Conservation (phyloP, 495 filamentous ascomycete species). For the Lophiostoma macrostomum region DNA sequence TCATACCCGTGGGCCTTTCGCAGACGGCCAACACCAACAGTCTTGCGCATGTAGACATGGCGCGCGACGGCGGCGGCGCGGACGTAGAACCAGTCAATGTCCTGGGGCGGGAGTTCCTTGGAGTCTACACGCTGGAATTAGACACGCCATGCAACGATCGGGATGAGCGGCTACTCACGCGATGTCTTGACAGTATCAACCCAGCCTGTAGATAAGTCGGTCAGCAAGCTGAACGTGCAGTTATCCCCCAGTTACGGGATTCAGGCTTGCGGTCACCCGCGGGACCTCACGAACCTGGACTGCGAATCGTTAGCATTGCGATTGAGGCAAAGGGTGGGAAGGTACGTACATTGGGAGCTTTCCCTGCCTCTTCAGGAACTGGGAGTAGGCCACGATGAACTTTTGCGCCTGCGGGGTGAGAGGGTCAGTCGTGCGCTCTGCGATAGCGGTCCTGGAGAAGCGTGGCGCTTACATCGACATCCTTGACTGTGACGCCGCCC, state of each 20-base stretch:
- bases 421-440: conserved; percentile 2
- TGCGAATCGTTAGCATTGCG: conserved; percentile 11
- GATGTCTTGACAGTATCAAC: conserved; percentile 99
- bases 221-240: conserved; percentile 35
- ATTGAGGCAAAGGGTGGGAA: background rate
- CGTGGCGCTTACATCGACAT: conserved; percentile 26
- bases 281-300: conserved; percentile 30
- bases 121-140: conserved; percentile 41
- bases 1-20: conserved; percentile 73
- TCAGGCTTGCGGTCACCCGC: conserved; percentile 26
- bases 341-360: conserved; percentile 83
- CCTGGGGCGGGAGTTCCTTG: conserved; percentile 89
- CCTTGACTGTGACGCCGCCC: conserved; percentile 40
- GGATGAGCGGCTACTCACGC: conserved; percentile 29
- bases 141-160: background rate
- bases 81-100: conserved; percentile 76
- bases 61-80: conserved; percentile 93
- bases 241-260: conserved; percentile 46
- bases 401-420: conserved; percentile 67
- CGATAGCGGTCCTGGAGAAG: background rate
- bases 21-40: conserved; percentile 91
- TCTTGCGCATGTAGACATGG: conserved; percentile 98
- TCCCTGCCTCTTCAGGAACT: conserved; percentile 97
- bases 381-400: conserved; percentile 91
- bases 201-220: conserved; percentile 65